Evolutionary conservation across 1,284 basidiomycete species (phyloP), one percentile per base, ranked within the genome.

Genomic region (Papiliotrema laurentii): DNA sequence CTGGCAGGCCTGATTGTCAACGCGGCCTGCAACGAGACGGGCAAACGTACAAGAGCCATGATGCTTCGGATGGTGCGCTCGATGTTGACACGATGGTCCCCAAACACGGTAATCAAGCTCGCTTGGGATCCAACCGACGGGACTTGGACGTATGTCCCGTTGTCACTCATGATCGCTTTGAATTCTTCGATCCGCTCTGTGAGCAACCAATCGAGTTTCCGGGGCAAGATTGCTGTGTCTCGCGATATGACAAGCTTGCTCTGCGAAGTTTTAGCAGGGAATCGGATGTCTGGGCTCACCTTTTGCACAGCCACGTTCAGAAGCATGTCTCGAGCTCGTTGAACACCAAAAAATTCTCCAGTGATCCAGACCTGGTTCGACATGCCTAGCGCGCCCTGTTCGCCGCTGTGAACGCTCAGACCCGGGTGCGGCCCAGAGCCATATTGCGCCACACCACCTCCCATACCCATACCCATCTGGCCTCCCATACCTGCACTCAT

Each of bases 151-250:
- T 89, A 97, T 14, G 94, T 96, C 33, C 89, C 89, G 60, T 97
- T 97, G 77, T 97, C 94, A 63, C 84, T 84, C 92, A 97, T 97
- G 68, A 93, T 83, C 21, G 83, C 80, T 71, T 86, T 89, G 59
- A 97, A 77, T 59, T 96, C 91, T 50, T 97, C 93, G 27, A 88
- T 79, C 36, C 87, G 84, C 72, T 98, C 91, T 18, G 86, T 87
- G 49, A 97, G 83, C 81, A 98, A 87, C 93, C 94, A 97, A 68
- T 98, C 94, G 58, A 98, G 79, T 74, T 98, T 98, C 56, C 94
- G 86, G 33, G 96, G 94, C 26, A 97, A 80, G 54, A 97, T 87
- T 11, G 90, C 88, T 4, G 90, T 91, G 68, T 97, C 92, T 55
- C 92, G 80, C 18, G 92, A 93, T 52, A 97, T 86, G 57, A 96